These are phyloP conservation scores for Pyrus hybrid DNA, from an alignment of 331 rosid species.

Conservation along the genomic window DNA sequence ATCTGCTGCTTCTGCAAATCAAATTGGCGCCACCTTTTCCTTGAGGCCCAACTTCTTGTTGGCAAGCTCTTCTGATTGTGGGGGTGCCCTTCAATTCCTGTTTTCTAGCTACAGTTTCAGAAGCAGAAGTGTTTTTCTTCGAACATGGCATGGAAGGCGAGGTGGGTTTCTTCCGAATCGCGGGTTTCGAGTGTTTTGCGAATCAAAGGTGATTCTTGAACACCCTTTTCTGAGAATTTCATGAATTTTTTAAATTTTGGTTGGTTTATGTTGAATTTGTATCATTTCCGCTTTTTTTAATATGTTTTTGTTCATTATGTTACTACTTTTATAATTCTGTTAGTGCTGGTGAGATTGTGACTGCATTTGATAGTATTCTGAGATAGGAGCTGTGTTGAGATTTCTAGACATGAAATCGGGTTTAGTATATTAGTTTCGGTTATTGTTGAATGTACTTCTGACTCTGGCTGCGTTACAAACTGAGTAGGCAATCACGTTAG, in stretches of 20 bases:
- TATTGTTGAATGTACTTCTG: no score
- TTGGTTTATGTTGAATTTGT: neutral
- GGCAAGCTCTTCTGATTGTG: constrained; percentile 21
- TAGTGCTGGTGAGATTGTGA: neutral
- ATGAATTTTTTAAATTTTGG: neutral
- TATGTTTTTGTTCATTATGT: neutral
- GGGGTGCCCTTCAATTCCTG: constrained; percentile 19
- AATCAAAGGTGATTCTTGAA: constrained; percentile 42
- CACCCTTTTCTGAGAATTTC: neutral
- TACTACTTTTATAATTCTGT: neutral
- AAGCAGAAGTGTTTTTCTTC: neutral
- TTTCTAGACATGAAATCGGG: neutral
- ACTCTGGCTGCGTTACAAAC: no score
- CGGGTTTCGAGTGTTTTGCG: constrained; percentile 42
- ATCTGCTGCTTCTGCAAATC: constrained; percentile 10
- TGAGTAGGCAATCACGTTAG: no score
- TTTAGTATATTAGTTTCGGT: no score
- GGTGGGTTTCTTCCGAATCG: constrained; percentile 2
- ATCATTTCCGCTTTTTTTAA: neutral
- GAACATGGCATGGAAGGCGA: constrained; percentile 5
- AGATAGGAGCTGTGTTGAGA: neutral
- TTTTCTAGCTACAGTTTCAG: constrained; percentile 22
- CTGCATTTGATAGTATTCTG: neutral
- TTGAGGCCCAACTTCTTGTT: constrained; percentile 14
- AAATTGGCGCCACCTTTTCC: constrained; percentile 27